Conservation (phyloP, 2,329 filamentous ascomycete genomes). For the Penicillium palitans region DNA sequence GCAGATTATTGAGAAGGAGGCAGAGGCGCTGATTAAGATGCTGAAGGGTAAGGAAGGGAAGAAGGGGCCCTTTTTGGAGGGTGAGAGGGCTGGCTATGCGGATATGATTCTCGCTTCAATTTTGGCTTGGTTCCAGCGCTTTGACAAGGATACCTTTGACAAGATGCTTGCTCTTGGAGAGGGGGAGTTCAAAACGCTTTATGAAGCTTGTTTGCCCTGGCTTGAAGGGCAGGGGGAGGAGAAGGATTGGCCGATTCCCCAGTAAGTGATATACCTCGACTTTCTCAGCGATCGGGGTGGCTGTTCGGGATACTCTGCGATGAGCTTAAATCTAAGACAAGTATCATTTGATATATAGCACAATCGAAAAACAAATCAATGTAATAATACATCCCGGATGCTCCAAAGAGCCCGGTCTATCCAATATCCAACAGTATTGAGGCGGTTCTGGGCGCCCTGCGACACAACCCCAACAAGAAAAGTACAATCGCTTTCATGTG, state of each 20-base stretch:
- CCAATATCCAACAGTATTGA: slow-evolving; percentile 15
- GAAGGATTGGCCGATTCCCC: slow-evolving; percentile 33
- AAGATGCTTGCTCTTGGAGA: slow-evolving; percentile 28
- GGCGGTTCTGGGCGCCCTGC: slow-evolving; percentile 13
- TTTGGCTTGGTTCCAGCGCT: slow-evolving; percentile 30
- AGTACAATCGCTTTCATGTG: slow-evolving; percentile 12
- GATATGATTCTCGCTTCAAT: slow-evolving; percentile 30
- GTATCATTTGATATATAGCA: slow-evolving; percentile 29
- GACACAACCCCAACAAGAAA: slow-evolving; percentile 7
- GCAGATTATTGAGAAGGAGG: slow-evolving; percentile 23
- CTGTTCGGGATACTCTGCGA: not conserved
- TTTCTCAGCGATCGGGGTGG: not conserved
- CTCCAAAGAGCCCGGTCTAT: slow-evolving; percentile 9
- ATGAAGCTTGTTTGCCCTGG: slow-evolving; percentile 34
- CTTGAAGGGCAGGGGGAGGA: slow-evolving; percentile 36
- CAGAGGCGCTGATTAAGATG: slow-evolving; percentile 26
- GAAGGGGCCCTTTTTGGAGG: slow-evolving; percentile 38
- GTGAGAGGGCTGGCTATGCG: slow-evolving; percentile 33
- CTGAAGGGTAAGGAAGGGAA: slow-evolving; percentile 32
- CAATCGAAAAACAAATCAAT: slow-evolving; percentile 25
- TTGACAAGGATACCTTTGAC: slow-evolving; percentile 25
- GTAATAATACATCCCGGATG: slow-evolving; percentile 36
- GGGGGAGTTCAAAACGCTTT: slow-evolving; percentile 32
- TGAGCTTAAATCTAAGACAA: slow-evolving; percentile 7
- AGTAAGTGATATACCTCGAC: not conserved